Base-by-base conservation (phyloP, 169 alveolate genomes). In the Eimeria tenella region DNA sequence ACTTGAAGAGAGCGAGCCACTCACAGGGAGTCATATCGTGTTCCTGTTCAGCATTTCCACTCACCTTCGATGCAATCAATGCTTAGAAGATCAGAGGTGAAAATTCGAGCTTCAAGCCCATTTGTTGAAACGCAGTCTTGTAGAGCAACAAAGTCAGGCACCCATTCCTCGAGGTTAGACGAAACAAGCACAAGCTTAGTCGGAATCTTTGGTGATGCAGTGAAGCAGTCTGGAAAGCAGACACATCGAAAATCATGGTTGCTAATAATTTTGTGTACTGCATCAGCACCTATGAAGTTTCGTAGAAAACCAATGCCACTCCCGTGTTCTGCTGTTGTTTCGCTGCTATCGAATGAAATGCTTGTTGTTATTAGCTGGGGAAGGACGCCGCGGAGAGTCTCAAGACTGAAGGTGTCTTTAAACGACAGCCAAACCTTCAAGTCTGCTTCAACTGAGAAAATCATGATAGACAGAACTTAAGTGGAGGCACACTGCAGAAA, bases 31-130 rank as follows among this genome's bases (percentile, higher is more conserved):
- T 15, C n/a, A 15, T 3, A 31, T n/a, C 55, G 15, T n/a, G 71
- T 10, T 81, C 31, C 50, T 21, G 71, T 55, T 21, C 19, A 23
- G 58, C 58, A 81, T 5, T 4, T 21, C 91, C 15, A 31, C 79
- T 83, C 71, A 83, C 91, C 91, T 62, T 83, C 74, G 60, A 60
- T 23, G 91, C 91, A 83, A 21, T 83, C 79, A 83, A 62, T 62
- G 68, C 77, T 83, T 60, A 62, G 52, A n/a, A 31, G 62, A 60
- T 49, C 77, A 55, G 60, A 23, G 10, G 89, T 25, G n/a, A 58
- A 21, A 9, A 31, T 21, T 19, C 58, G 19, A 9, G 56, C 31
- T 4, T 17, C 68, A 58, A 13, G 52, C 55, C 23, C 52, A 1
- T 70, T n/a, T 21, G 42, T 6, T 21, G 73, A 81, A 13, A n/a